Base-by-base conservation (phyloP, 2,329 filamentous ascomycete genomes). In the Pseudogymnoascus sp. region DNA sequence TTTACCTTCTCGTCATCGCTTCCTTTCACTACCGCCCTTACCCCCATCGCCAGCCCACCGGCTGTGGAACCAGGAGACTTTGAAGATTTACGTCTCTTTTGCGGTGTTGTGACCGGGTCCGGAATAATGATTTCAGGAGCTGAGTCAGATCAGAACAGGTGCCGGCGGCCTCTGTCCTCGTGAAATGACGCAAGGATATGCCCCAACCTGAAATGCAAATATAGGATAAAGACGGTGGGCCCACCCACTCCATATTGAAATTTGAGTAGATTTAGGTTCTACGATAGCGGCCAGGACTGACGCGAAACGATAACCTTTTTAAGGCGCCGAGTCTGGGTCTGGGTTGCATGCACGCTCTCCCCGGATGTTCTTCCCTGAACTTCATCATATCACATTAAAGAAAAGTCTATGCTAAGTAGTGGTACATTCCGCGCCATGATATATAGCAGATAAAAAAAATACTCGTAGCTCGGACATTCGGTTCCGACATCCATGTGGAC, bases 401-500 rank as follows among this genome's bases (percentile, higher is more conserved):
- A 57, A 57, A 57, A 12, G n/a, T 57, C 51, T 57, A 57, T 57
- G 51, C 51, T 57, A 57, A 21, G 51, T 57, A 57, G 29, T 57
- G 51, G 51, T 57, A 57, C 51, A 57, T 57, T 34, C 29, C 51
- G n/a, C 51, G 51, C 29, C 29, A 57, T 57, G 51, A 34, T 36
- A 57, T 57, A 57, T 57, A 57, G 34, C 51, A 57, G 4, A 34
- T 34, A 54, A 26, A 57, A 57, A 57, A 57, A 34, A 57, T 8
- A 57, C 51, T 57, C 51, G 51, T 34, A 34, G 51, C 29, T 57
- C 51, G n/a, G 6, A 57, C 68, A 67, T 54, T 4, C 31, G 31
- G 29, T n/a, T 57, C 51, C 29, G 6, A 36, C 68, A 67, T 54
- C 60, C 29, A 36, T 64, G 54, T 61, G 16, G 39, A 18, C 18